Conservation (phyloP, 371 early-diverging fungal genomes). For the Lichtheimia ramosa region DNA sequence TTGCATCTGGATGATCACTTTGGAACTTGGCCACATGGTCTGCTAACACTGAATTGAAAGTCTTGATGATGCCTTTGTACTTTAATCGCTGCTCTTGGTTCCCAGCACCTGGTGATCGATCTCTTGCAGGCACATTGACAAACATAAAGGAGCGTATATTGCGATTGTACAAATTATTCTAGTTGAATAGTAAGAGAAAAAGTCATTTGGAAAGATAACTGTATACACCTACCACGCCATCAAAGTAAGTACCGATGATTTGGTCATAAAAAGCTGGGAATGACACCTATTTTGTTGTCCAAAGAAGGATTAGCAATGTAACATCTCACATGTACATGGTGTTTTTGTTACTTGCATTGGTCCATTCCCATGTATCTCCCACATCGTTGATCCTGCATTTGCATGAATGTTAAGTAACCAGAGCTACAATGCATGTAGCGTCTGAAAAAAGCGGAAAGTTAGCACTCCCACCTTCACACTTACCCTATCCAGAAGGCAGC, state of each 20-base stretch:
- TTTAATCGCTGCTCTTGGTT: neutral
- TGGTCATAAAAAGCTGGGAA: constrained; percentile 11
- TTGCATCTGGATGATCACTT: constrained; percentile 12
- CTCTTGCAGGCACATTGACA: constrained; percentile 17
- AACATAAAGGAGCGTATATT: constrained; percentile 11
- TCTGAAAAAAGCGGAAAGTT: neutral
- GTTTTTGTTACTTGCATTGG: constrained; percentile 1
- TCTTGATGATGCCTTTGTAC: constrained; percentile 1
- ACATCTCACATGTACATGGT: neutral
- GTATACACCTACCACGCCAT: constrained; percentile 4
- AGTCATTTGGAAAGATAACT: neutral
- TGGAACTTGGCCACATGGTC: constrained; percentile 10
- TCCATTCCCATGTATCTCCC: constrained; percentile 15
- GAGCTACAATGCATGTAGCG: too few species aligned
- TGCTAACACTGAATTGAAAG: constrained; percentile 8
- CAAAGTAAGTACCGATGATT: constrained; percentile 12
- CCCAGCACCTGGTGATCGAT: constrained; percentile 10
- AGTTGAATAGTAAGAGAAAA: too few species aligned
- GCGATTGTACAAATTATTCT: constrained; percentile 4
- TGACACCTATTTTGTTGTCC: constrained; percentile 2
- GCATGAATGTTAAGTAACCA: neutral
- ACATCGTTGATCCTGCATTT: constrained; percentile 16
- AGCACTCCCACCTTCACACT: neutral
- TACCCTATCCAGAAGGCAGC: constrained; percentile 19
- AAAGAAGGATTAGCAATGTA: neutral